These are phyloP conservation scores for Xylaria sp. DNA, from an alignment of 2,329 filamentous ascomycete genomes.

Conservation along the genomic window DNA sequence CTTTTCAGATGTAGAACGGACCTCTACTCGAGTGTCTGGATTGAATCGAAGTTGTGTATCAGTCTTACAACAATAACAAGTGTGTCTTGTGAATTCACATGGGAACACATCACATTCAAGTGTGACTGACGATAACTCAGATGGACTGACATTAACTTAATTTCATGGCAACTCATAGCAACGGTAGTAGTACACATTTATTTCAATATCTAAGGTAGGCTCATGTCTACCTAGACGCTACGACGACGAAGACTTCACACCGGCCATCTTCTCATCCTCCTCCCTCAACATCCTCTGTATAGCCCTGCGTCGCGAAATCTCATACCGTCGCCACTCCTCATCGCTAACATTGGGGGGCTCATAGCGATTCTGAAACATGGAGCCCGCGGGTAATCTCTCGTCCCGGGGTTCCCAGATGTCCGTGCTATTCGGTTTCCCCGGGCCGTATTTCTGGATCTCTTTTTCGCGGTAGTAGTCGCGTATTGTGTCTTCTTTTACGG, in stretches of 20 bases:
- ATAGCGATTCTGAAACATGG: constrained; percentile 41
- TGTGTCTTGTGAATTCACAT: too few relatives aligned
- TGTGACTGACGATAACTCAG: too few relatives aligned
- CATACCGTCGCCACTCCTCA: constrained; percentile 38
- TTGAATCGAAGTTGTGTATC: too few relatives aligned
- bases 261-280: constrained; percentile 11
- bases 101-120: too few relatives aligned
- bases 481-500: constrained; percentile 57
- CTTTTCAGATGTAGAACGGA: too few relatives aligned
- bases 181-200: too few relatives aligned
- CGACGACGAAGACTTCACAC: not conserved
- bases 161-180: too few relatives aligned
- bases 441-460: constrained; percentile 58
- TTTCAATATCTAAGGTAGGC: too few relatives aligned
- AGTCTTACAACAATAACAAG: too few relatives aligned
- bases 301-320: constrained; percentile 30
- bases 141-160: too few relatives aligned
- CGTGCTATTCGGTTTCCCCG: constrained; percentile 67
- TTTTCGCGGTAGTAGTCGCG: constrained; percentile 63
- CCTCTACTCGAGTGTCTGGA: too few relatives aligned
- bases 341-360: constrained; percentile 37
- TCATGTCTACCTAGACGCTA: too few relatives aligned
- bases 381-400: constrained; percentile 49
- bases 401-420: constrained; percentile 80
- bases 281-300: constrained; percentile 21